Conservation (phyloP, 192 early-diverging fungal species). For the Coemansia nantahalensis region DNA sequence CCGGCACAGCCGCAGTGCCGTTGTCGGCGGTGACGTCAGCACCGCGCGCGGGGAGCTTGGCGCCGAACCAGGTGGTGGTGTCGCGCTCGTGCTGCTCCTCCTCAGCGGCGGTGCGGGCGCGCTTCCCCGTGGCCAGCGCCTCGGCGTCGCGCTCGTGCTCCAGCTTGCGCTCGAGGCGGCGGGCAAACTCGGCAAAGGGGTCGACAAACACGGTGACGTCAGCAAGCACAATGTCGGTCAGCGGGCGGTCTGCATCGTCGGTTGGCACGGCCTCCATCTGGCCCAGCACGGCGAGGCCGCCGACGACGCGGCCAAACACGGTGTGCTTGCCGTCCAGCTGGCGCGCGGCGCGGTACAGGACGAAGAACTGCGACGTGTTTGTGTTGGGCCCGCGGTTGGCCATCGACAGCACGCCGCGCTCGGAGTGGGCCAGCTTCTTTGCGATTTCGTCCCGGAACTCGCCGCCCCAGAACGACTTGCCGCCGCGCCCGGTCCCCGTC, state of each 20-base stretch:
- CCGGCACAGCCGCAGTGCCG: neutral
- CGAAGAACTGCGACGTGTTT: constrained; percentile 71
- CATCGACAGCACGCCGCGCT: constrained; percentile 88
- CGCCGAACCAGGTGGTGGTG: constrained; percentile 72
- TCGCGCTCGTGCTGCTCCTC: constrained; percentile 60
- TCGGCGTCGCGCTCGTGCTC: constrained; percentile 50
- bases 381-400: constrained; percentile 93
- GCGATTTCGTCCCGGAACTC: constrained; percentile 71
- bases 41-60: constrained; percentile 31
- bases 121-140: constrained; percentile 38
- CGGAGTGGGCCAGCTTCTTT: constrained; percentile 70
- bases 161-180: constrained; percentile 65
- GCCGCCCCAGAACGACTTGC: constrained; percentile 64
- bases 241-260: constrained; percentile 69
- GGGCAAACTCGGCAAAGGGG: constrained; percentile 75
- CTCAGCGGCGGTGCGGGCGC: constrained; percentile 39
- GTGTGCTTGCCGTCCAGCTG: constrained; percentile 88
- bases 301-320: constrained; percentile 90
- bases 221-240: constrained; percentile 70
- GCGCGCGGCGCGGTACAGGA: constrained; percentile 63
- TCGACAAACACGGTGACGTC: constrained; percentile 77
- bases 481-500: constrained; percentile 90
- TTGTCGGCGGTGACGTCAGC: constrained; percentile 6
- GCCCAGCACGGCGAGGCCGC: constrained; percentile 78
- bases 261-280: constrained; percentile 75